Conservation (phyloP, 306 rosid genomes). For the Cicer cuneatum region DNA sequence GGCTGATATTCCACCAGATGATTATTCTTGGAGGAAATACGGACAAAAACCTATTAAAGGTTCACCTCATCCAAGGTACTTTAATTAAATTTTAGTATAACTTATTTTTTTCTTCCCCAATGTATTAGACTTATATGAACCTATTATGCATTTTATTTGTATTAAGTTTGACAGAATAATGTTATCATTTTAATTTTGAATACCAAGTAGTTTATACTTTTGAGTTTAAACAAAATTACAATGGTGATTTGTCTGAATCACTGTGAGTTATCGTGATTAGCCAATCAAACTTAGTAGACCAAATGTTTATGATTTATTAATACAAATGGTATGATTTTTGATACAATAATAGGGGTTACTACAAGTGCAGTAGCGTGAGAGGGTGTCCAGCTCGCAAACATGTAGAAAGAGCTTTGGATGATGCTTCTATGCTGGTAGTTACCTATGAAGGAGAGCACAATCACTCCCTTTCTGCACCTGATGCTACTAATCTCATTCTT, state of each 20-base stretch:
- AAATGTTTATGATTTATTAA: no score
- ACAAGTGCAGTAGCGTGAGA: constrained; percentile 96
- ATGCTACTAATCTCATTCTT: constrained; percentile 74
- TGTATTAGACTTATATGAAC: no score
- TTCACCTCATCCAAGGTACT: constrained; percentile 92
- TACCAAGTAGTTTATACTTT: no score
- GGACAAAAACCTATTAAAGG: constrained; percentile 97
- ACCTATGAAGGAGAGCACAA: constrained; percentile 96
- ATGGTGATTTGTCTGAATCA: no score
- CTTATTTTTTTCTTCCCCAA: not conserved
- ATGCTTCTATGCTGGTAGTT: constrained; percentile 83
- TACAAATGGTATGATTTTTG: not conserved
- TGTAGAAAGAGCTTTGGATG: constrained; percentile 92
- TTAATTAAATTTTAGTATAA: not conserved
- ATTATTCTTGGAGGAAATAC: constrained; percentile 92
- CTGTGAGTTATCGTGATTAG: no score
- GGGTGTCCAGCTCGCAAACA: constrained; percentile 98
- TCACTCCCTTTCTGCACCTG: constrained; percentile 71
- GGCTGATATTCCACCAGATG: constrained; percentile 97
- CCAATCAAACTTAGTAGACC: no score
- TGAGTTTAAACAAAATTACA: no score
- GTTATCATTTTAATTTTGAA: no score
- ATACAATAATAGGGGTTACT: constrained; percentile 70
- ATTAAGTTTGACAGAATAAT: no score
- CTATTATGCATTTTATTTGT: no score